phyloP scores from a whole-genome alignment of 441 rosid genomes.

The Adansonia grandidieri region DNA sequence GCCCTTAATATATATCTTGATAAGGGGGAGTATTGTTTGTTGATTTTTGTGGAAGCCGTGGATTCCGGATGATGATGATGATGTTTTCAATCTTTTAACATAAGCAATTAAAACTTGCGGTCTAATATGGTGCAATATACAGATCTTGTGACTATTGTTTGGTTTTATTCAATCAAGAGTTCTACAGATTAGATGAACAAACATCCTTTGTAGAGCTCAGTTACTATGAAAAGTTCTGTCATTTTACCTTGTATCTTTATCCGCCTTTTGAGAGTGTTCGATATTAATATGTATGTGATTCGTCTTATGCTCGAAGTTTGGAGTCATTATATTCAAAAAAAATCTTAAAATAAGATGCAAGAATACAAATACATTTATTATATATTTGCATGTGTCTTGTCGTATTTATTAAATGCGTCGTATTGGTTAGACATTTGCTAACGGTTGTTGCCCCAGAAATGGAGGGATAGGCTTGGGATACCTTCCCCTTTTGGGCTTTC shows the following conservation, averaged over 20 bases:
- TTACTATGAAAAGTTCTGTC: neutral
- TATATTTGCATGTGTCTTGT: too few species aligned
- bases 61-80: neutral
- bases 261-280: too few species aligned
- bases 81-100: neutral
- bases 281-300: too few species aligned
- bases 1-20: neutral
- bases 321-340: too few species aligned
- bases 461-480: too few species aligned
- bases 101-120: neutral
- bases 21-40: neutral
- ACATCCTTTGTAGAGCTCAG: conserved; percentile 18
- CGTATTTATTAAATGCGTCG: too few species aligned
- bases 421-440: too few species aligned
- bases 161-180: conserved; percentile 29
- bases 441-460: too few species aligned
- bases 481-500: too few species aligned
- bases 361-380: too few species aligned
- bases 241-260: neutral
- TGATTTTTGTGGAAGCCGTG: neutral
- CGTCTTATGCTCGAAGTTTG: too few species aligned
- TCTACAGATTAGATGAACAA: conserved; percentile 26
- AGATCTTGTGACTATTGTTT: conserved; percentile 21
- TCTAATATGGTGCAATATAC: neutral
- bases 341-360: too few species aligned